phyloP scores from a whole-genome alignment of 495 filamentous ascomycete species.

The Xylaria acuta region DNA sequence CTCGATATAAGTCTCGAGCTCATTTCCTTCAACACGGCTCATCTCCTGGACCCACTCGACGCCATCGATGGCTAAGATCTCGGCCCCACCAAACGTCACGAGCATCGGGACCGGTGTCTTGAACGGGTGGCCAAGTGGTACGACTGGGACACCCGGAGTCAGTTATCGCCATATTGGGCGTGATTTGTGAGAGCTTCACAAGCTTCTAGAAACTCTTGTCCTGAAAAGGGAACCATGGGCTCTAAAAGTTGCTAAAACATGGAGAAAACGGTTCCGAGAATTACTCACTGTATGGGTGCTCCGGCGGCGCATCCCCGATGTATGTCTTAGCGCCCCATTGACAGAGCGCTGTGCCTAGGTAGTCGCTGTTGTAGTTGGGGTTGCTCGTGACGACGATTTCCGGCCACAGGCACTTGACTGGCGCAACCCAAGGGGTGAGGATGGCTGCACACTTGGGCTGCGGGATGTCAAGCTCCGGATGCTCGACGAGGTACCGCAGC shows the following conservation, averaged over 20 bases:
- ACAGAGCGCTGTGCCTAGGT: constrained; percentile 18
- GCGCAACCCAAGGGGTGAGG: constrained; percentile 15
- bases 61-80: constrained; percentile 21
- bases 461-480: constrained; percentile 17
- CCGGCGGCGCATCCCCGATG: constrained; percentile 1
- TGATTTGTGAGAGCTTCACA: too few relatives aligned
- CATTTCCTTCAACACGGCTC: constrained; percentile 23
- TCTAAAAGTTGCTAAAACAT: too few relatives aligned
- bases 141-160: not conserved
- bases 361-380: constrained; percentile 27
- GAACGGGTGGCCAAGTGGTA: constrained; percentile 24
- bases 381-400: constrained; percentile 21
- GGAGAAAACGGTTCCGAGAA: too few relatives aligned
- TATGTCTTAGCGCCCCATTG: constrained; percentile 25
- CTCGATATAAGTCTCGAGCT: constrained; percentile 23
- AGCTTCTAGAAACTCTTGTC: too few relatives aligned
- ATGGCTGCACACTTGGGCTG: constrained; percentile 11
- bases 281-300: constrained; percentile 20
- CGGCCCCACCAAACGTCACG: constrained; percentile 18
- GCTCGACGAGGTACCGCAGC: constrained; percentile 45
- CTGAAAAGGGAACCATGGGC: too few relatives aligned
- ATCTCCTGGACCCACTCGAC: constrained; percentile 23
- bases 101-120: constrained; percentile 23
- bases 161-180: too few relatives aligned
- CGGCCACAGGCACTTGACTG: constrained; percentile 18